These are phyloP conservation scores for Bretziella fagacearum DNA, from an alignment of 2,329 filamentous ascomycete genomes.

Conservation along the genomic window DNA sequence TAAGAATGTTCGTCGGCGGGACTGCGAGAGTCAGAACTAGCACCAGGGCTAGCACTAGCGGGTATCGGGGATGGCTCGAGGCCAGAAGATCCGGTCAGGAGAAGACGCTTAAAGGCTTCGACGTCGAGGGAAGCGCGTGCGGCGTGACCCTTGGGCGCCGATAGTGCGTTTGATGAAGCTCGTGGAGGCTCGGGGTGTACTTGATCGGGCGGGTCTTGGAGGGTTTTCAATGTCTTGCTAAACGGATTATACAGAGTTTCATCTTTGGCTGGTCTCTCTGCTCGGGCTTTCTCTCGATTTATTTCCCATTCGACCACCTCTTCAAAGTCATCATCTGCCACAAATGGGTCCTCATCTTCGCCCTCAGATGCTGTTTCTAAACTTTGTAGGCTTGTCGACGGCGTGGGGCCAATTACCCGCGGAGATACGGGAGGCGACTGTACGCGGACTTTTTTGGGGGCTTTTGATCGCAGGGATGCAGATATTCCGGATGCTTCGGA, in stretches of 20 bases:
- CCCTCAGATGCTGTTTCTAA: background rate
- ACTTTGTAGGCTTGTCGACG: background rate
- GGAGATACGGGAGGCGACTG: slow-evolving; percentile 46
- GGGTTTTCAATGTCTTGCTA: slow-evolving; percentile 35
- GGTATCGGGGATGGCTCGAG: slow-evolving; percentile 16
- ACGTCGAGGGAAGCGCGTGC: slow-evolving; percentile 35
- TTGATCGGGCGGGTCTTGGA: slow-evolving; percentile 22
- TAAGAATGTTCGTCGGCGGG: background rate
- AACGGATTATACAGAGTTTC: slow-evolving; percentile 29
- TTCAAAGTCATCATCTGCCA: slow-evolving; percentile 19
- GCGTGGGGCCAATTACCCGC: slow-evolving; percentile 15
- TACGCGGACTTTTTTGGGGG: slow-evolving; percentile 50
- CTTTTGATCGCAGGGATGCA: slow-evolving; percentile 24
- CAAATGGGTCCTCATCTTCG: background rate
- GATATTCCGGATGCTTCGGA: slow-evolving; percentile 7
- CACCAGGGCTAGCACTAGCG: background rate
- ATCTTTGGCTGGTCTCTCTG: background rate
- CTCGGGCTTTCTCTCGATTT: background rate
- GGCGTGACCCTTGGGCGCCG: background rate
- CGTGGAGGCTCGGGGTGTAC: background rate
- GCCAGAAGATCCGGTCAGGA: slow-evolving; percentile 53
- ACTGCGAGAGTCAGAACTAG: too few relatives aligned
- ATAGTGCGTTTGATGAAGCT: slow-evolving; percentile 14
- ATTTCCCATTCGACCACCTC: slow-evolving; percentile 11
- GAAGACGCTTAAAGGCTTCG: slow-evolving; percentile 56